Evolutionary conservation across 345 rosid genomes (phyloP).

Genomic region (Aquilaria yunnanensis): DNA sequence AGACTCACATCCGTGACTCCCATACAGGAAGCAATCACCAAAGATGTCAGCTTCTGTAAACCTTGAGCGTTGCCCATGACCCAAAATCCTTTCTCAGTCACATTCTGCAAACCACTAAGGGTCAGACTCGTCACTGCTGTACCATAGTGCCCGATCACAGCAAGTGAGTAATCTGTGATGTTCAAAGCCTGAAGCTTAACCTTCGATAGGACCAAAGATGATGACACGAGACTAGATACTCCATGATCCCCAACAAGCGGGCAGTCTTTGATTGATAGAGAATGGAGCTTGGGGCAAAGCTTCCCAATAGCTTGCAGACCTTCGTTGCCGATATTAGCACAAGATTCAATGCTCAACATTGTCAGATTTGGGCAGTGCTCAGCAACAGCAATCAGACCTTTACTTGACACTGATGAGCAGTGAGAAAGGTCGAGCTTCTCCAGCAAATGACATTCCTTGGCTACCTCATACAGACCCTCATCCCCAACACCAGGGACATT

Average conservation of each 20-base stretch:
- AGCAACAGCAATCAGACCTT: slow-evolving; percentile 55
- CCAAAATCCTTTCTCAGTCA: slow-evolving; percentile 78
- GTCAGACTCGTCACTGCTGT: slow-evolving; percentile 38
- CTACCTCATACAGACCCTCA: slow-evolving; percentile 47
- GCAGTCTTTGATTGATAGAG: slow-evolving; percentile 60
- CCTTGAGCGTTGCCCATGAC: slow-evolving; percentile 78
- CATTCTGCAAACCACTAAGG: slow-evolving; percentile 43
- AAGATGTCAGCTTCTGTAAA: slow-evolving; percentile 36
- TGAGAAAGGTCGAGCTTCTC: slow-evolving; percentile 67
- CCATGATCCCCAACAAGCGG: slow-evolving; percentile 74
- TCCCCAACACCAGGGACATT: slow-evolving; percentile 51
- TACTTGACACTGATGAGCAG: slow-evolving; percentile 53
- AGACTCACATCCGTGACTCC: slow-evolving; percentile 65
- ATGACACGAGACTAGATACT: slow-evolving; percentile 47
- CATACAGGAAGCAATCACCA: slow-evolving; percentile 50
- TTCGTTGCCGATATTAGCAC: slow-evolving; percentile 54
- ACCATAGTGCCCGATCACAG: slow-evolving; percentile 71
- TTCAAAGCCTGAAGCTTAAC: slow-evolving; percentile 66
- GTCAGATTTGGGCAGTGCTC: slow-evolving; percentile 52
- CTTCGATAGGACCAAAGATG: slow-evolving; percentile 39
- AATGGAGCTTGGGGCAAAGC: slow-evolving; percentile 41
- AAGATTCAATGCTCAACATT: slow-evolving; percentile 47
- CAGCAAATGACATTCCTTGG: slow-evolving; percentile 49
- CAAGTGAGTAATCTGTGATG: slow-evolving; percentile 70
- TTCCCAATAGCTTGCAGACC: slow-evolving; percentile 58